Evolutionary conservation across 495 filamentous ascomycete genomes (phyloP).

Genomic region (Penicillium subrubescens): DNA sequence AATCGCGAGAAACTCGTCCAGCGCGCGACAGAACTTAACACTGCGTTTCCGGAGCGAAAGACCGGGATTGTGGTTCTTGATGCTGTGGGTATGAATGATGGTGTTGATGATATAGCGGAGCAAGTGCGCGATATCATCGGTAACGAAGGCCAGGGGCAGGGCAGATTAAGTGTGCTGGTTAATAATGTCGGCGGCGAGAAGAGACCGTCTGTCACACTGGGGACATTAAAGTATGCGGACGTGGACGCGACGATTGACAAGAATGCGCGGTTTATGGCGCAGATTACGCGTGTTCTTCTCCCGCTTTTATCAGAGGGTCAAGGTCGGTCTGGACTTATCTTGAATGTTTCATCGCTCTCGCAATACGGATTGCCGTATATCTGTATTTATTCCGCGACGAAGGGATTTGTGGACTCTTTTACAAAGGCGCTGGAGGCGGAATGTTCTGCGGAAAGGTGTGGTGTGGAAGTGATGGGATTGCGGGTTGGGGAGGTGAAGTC

Average conservation of each 20-base stretch:
- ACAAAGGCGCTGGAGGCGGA: conserved; percentile 34
- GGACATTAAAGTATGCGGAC: conserved; percentile 21
- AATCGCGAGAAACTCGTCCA: conserved; percentile 47
- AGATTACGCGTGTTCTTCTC: conserved; percentile 44
- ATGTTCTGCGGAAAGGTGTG: conserved; percentile 23
- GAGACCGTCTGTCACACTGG: conserved; percentile 23
- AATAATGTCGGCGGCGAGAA: conserved; percentile 52
- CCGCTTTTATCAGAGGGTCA: conserved; percentile 30
- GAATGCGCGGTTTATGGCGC: conserved; percentile 44
- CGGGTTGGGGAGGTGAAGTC: conserved; percentile 29
- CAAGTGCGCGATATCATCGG: conserved; percentile 22
- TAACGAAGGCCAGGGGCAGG: conserved; percentile 6
- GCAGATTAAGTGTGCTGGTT: conserved; percentile 43
- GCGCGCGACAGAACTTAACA: conserved; percentile 28
- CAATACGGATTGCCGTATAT: conserved; percentile 39
- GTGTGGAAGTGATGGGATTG: conserved; percentile 34
- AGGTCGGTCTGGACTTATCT: conserved; percentile 32
- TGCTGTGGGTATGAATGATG: conserved; percentile 21
- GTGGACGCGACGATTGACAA: conserved; percentile 33
- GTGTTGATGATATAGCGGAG: conserved; percentile 23
- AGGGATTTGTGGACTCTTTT: conserved; percentile 41
- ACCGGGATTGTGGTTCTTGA: conserved; percentile 36
- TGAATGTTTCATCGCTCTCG: conserved; percentile 46
- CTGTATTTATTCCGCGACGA: conserved; percentile 36
- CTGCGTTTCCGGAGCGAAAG: conserved; percentile 31